Percentiles rank a stretch among this genome's conserved stretches.
Evolutionary conservation across 371 early-diverging fungal genomes (phyloP).

Genomic region (Mucor plumbeus): DNA sequence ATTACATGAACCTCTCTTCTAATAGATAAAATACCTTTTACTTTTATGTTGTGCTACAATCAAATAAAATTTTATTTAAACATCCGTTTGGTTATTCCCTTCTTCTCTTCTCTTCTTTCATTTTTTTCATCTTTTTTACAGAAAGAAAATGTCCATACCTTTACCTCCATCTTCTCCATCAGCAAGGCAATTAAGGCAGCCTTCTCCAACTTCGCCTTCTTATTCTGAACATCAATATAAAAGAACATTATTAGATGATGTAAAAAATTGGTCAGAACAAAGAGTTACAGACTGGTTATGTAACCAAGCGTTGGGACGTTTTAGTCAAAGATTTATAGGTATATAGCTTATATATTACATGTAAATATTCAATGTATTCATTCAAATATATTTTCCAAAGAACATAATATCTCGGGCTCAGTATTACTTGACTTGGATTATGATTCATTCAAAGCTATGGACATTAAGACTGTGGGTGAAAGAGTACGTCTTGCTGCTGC

Average conservation of each 20-base stretch:
- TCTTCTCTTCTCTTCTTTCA: background rate
- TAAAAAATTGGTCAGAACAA: slow-evolving; percentile 70
- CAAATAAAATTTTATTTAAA: slow-evolving; percentile 8
- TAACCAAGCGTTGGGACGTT: slow-evolving; percentile 73
- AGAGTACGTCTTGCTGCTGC: slow-evolving; percentile 78
- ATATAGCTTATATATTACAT: background rate
- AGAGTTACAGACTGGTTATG: slow-evolving; percentile 80
- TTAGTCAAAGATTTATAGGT: slow-evolving; percentile 70
- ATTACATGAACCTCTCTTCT: slow-evolving; percentile 17
- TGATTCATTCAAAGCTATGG: slow-evolving; percentile 81
- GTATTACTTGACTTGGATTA: slow-evolving; percentile 85
- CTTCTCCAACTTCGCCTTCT: slow-evolving; percentile 63
- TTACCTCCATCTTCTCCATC: slow-evolving; percentile 32
- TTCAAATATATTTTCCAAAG: slow-evolving; percentile 28
- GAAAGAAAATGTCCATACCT: slow-evolving; percentile 16
- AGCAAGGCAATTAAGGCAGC: slow-evolving; percentile 28
- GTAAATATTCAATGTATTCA: background rate
- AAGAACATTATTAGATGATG: slow-evolving; percentile 53
- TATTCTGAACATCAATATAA: slow-evolving; percentile 40
- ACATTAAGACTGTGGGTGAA: slow-evolving; percentile 84
- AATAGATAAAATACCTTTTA: background rate
- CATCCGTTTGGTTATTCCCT: slow-evolving; percentile 1
- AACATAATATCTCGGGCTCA: slow-evolving; percentile 81
- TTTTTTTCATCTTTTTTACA: background rate
- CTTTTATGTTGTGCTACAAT: slow-evolving; percentile 1